Conservation (phyloP, 2,329 filamentous ascomycete genomes). For the Aspergillus sp. region DNA sequence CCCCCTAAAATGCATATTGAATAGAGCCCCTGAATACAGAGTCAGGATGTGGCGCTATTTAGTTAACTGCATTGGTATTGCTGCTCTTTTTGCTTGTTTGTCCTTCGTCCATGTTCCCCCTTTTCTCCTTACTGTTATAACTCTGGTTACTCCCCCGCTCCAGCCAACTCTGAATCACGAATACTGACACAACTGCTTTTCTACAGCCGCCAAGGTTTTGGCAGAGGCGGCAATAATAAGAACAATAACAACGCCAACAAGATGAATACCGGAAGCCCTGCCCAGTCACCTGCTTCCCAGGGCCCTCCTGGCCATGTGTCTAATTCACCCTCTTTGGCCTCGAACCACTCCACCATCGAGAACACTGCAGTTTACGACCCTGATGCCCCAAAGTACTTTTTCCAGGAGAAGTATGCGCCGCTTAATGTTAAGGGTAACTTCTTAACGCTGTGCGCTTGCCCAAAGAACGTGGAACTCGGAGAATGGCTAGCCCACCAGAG, state of each 20-base stretch:
- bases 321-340: slow-evolving; percentile 42
- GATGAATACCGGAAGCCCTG: slow-evolving; percentile 36
- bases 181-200: slow-evolving; percentile 23
- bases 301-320: slow-evolving; percentile 26
- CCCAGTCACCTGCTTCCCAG: slow-evolving; percentile 30
- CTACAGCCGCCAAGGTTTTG: slow-evolving; percentile 50
- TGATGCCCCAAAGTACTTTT: slow-evolving; percentile 50
- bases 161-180: slow-evolving; percentile 10
- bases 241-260: slow-evolving; percentile 41
- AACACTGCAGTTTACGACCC: slow-evolving; percentile 40
- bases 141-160: slow-evolving; percentile 1
- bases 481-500: slow-evolving; percentile 97
- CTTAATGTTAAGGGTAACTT: slow-evolving; percentile 97
- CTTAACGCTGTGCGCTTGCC: slow-evolving; percentile 89
- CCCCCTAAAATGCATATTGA: slow-evolving; percentile 8
- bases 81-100: not conserved
- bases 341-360: slow-evolving; percentile 35
- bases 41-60: not conserved
- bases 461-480: slow-evolving; percentile 88
- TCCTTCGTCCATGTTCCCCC: slow-evolving; percentile 2
- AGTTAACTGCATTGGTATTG: not conserved
- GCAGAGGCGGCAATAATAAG: slow-evolving; percentile 39
- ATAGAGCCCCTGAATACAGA: slow-evolving; percentile 8
- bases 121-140: slow-evolving; percentile 4
- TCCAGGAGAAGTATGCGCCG: slow-evolving; percentile 61